These are phyloP conservation scores for Suillus subaureus DNA, from an alignment of 768 basidiomycete genomes.

Conservation along the genomic window DNA sequence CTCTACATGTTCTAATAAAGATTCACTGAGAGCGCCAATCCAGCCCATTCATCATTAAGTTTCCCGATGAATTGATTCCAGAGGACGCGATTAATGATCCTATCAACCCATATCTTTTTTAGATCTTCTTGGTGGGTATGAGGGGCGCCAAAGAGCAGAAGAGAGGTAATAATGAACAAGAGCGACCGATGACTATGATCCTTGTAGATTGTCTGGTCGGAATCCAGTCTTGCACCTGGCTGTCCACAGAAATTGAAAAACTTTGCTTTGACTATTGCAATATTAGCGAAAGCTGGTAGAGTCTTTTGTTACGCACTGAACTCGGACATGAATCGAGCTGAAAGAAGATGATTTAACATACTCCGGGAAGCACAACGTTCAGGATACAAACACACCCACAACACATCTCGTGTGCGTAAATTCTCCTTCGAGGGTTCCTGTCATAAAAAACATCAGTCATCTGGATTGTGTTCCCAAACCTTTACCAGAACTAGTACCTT, in stretches of 20 bases:
- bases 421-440: neutral
- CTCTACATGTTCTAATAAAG: neutral
- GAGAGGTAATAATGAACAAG: conserved; percentile 38
- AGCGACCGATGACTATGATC: conserved; percentile 24
- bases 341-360: neutral
- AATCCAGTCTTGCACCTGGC: conserved; percentile 35
- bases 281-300: conserved; percentile 1
- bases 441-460: neutral
- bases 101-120: conserved; percentile 48
- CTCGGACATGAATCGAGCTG: conserved; percentile 46
- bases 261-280: conserved; percentile 24
- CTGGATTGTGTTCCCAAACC: neutral
- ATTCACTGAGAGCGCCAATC: conserved; percentile 49
- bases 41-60: conserved; percentile 49
- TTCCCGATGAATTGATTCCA: conserved; percentile 46
- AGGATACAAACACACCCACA: neutral
- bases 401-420: conserved; percentile 1
- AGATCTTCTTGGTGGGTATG: conserved; percentile 42
- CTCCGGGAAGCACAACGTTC: neutral
- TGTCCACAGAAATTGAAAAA: conserved; percentile 42
- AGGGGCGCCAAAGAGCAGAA: conserved; percentile 48
- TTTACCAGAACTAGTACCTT: conserved; percentile 28
- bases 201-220: conserved; percentile 26
- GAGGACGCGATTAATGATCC: conserved; percentile 35
- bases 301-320: conserved; percentile 34